A percentile compares a stretch with the other conserved stretches of the same genome.
Conservation (phyloP, 306 rosid species). For the Lupinus albus region DNA sequence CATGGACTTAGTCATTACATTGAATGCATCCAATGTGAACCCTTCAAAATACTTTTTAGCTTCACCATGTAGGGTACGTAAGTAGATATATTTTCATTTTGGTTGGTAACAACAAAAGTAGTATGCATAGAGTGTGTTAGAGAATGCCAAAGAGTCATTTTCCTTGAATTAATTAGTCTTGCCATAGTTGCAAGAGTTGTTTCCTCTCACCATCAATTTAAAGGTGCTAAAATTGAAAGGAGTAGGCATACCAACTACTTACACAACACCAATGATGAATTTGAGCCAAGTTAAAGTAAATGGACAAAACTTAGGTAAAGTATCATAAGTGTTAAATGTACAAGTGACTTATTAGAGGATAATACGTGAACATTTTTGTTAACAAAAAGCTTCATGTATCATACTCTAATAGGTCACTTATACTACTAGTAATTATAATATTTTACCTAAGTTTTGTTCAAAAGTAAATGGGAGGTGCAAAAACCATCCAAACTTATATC, state of each 20-base stretch:
- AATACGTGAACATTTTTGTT: no score
- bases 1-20: no score
- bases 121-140: neutral
- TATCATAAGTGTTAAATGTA: no score
- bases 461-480: neutral
- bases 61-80: neutral
- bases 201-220: conserved; percentile 32
- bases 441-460: no score
- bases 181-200: conserved; percentile 30
- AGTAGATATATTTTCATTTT: neutral
- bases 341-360: no score
- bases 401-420: no score
- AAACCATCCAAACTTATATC: neutral
- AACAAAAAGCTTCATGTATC: no score
- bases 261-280: conserved; percentile 28
- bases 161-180: conserved; percentile 33
- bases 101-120: neutral
- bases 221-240: conserved; percentile 30
- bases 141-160: conserved; percentile 43
- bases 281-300: no score
- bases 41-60: no score
- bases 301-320: no score
- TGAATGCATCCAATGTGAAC: no score
- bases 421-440: no score
- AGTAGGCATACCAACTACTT: conserved; percentile 44